phyloP scores from a whole-genome alignment of 73 alveolate genomes.

The Paramecium tetraurelia region DNA sequence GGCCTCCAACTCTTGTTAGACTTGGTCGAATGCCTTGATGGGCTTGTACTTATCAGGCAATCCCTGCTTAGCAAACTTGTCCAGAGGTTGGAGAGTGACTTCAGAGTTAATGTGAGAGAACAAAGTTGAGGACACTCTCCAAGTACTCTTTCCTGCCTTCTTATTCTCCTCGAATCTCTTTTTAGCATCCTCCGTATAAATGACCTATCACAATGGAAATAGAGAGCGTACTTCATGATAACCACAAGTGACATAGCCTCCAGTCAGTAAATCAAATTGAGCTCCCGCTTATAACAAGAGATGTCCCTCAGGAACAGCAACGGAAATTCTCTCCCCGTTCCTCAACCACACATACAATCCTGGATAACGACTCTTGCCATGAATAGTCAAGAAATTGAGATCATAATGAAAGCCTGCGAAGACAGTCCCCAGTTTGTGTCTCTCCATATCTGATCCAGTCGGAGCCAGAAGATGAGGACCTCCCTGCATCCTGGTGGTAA shows the following conservation, averaged over 20 bases:
- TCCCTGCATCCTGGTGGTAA: constrained; percentile 75
- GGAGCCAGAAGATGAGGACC: constrained; percentile 91
- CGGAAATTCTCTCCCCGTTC: constrained; percentile 72
- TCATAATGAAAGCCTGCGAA: constrained; percentile 93
- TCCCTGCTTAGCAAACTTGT: constrained; percentile 61
- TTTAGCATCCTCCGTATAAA: constrained; percentile 67
- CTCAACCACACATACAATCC: constrained; percentile 83
- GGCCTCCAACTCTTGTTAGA: neutral
- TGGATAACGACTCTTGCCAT: constrained; percentile 81
- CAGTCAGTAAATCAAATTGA: constrained; percentile 75
- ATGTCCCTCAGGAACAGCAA: constrained; percentile 73
- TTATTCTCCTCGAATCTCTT: constrained; percentile 6
- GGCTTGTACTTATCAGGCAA: neutral
- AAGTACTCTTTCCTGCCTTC: constrained; percentile 61
- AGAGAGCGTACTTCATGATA: constrained; percentile 66
- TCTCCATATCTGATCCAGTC: constrained; percentile 84
- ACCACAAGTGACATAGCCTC: constrained; percentile 74
- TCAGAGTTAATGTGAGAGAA: constrained; percentile 79
- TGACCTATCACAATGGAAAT: neutral
- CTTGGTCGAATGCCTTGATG: neutral
- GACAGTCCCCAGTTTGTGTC: constrained; percentile 75
- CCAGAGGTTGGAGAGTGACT: constrained; percentile 74
- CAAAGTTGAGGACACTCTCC: constrained; percentile 88
- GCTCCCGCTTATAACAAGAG: constrained; percentile 70
- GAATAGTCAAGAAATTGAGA: constrained; percentile 76